phyloP scores from a whole-genome alignment of 345 rosid species.

The Camelina hispida region DNA sequence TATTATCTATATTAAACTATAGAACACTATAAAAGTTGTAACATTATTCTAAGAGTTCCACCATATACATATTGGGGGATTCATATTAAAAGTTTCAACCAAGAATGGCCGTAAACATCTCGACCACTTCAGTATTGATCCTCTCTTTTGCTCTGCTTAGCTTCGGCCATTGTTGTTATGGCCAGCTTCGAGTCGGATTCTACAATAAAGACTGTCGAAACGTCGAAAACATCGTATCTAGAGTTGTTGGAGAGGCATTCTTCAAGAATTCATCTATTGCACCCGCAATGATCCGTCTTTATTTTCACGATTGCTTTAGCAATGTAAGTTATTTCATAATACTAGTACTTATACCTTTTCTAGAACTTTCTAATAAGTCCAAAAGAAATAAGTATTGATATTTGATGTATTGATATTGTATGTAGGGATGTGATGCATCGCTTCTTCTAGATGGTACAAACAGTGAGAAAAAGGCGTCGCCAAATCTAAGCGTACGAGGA shows the following conservation, averaged over 20 bases:
- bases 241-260: constrained; percentile 17
- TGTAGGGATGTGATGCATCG: constrained; percentile 72
- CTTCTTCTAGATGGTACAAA: constrained; percentile 51
- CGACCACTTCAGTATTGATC: constrained; percentile 36
- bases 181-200: constrained; percentile 42
- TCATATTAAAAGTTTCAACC: not conserved
- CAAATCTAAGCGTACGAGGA: constrained; percentile 58
- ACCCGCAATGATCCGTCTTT: constrained; percentile 56
- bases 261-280: constrained; percentile 34
- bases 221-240: constrained; percentile 50
- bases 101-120: constrained; percentile 32
- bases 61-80: not conserved
- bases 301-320: constrained; percentile 60
- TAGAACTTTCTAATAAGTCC: constrained; percentile 1
- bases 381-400: not conserved
- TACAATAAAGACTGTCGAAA: constrained; percentile 45
- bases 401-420: not conserved
- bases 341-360: constrained; percentile 38
- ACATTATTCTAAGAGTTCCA: not conserved
- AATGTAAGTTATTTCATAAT: constrained; percentile 43
- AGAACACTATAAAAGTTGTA: constrained; percentile 32
- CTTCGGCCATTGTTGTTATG: constrained; percentile 48
- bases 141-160: constrained; percentile 42
- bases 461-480: constrained; percentile 51
- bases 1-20: not conserved